phyloP scores from a whole-genome alignment of 305 asterid genomes.

The Nicotiana rustica region DNA sequence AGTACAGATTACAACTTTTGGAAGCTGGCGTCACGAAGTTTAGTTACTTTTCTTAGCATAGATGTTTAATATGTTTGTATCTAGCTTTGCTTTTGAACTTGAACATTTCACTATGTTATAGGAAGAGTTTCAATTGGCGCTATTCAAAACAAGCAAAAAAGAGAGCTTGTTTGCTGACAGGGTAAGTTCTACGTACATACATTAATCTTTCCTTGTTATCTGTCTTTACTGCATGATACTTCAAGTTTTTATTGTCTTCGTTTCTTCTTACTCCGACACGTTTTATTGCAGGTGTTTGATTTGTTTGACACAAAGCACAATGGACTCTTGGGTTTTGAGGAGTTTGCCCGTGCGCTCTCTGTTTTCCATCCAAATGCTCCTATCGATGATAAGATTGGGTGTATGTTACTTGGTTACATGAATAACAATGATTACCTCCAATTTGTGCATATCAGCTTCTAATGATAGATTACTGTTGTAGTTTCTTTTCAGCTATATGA shows the following conservation, averaged over 20 bases:
- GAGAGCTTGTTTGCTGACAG: conserved; percentile 98
- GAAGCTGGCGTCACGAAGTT: background rate
- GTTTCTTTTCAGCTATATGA: conserved; percentile 98
- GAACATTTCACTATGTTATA: conserved; percentile 44
- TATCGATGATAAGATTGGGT: conserved; percentile 91
- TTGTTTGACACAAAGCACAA: conserved; percentile 96
- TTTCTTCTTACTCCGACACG: background rate
- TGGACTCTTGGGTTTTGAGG: conserved; percentile 98
- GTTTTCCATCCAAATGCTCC: conserved; percentile 99
- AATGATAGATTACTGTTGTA: conserved; percentile 44
- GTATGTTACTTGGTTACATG: conserved; percentile 49
- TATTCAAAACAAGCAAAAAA: conserved; percentile 96
- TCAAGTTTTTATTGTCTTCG: background rate
- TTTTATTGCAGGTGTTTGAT: conserved; percentile 76
- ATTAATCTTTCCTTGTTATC: background rate
- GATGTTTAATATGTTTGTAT: background rate
- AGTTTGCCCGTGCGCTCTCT: conserved; percentile 96
- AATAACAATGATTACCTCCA: background rate
- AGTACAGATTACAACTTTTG: too few relatives aligned
- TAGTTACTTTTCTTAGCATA: background rate
- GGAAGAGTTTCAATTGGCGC: conserved; percentile 98
- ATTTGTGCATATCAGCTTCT: conserved; percentile 26
- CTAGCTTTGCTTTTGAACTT: conserved; percentile 24
- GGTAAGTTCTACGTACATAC: conserved; percentile 46
- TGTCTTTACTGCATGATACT: background rate